These are phyloP conservation scores for Stenogyne calaminthoides DNA, from an alignment of 305 asterid species.

Conservation along the genomic window DNA sequence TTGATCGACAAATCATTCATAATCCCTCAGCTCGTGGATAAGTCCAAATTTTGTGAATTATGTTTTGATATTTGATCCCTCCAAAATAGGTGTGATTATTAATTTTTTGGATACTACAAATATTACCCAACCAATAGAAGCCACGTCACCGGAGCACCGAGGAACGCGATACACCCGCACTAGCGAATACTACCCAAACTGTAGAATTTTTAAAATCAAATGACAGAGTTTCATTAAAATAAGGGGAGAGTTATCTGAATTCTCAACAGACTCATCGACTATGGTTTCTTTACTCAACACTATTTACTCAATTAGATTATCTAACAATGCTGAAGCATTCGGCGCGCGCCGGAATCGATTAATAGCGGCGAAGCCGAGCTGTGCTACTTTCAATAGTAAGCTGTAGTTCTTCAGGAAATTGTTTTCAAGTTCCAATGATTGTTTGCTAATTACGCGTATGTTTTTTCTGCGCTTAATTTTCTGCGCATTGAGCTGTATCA, in stretches of 20 bases:
- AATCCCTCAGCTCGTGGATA: too few species aligned
- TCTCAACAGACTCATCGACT: slow-evolving; percentile 34
- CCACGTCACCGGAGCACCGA: slow-evolving; percentile 9
- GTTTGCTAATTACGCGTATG: neutral
- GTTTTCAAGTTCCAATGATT: neutral
- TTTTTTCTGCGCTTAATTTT: slow-evolving; percentile 10
- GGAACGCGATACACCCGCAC: slow-evolving; percentile 10
- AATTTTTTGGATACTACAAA: too few species aligned
- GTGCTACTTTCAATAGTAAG: slow-evolving; percentile 53
- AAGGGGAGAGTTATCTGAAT: slow-evolving; percentile 30
- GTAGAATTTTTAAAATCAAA: neutral
- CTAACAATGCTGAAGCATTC: slow-evolving; percentile 36
- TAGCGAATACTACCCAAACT: slow-evolving; percentile 4
- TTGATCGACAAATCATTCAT: too few species aligned
- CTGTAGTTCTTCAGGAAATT: slow-evolving; percentile 4
- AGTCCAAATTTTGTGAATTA: too few species aligned
- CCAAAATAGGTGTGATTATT: too few species aligned
- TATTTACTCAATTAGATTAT: slow-evolving; percentile 41
- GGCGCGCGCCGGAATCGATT: slow-evolving; percentile 41
- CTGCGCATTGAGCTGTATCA: slow-evolving; percentile 30
- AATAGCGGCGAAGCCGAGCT: slow-evolving; percentile 46
- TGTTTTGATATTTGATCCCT: too few species aligned
- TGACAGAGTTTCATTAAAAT: slow-evolving; percentile 12
- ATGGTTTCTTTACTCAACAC: slow-evolving; percentile 67
- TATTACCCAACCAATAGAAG: slow-evolving; percentile 15